Conservation (phyloP, 2,329 filamentous ascomycete genomes). For the Aspergillus bombycis region DNA sequence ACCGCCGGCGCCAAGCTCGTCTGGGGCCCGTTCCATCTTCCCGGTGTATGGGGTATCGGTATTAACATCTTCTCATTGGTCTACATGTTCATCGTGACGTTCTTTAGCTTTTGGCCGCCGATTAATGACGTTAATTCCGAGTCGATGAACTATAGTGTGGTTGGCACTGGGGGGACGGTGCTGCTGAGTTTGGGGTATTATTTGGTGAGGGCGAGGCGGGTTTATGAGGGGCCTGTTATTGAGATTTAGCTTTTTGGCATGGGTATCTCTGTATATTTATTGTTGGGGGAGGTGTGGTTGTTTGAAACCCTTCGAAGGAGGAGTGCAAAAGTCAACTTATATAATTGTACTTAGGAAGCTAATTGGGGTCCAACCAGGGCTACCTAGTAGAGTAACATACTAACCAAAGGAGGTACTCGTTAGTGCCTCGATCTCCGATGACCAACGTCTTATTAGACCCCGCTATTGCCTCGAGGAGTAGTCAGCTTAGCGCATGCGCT, state of each 20-base stretch:
- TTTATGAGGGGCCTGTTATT: slow-evolving; percentile 38
- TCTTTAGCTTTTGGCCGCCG: slow-evolving; percentile 55
- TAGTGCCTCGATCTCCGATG: too few species aligned
- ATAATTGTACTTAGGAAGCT: too few species aligned
- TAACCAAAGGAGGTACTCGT: too few species aligned
- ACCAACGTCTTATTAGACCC: too few species aligned
- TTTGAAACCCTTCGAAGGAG: too few species aligned
- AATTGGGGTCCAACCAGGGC: too few species aligned
- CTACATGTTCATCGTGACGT: slow-evolving; percentile 51
- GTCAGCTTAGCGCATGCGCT: too few species aligned
- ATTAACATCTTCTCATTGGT: slow-evolving; percentile 49
- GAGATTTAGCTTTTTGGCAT: slow-evolving; percentile 10
- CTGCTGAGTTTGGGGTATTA: slow-evolving; percentile 47
- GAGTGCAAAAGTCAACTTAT: too few species aligned
- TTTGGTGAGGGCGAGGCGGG: slow-evolving; percentile 34
- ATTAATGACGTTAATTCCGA: slow-evolving; percentile 37
- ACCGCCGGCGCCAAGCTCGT: slow-evolving; percentile 30
- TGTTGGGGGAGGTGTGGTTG: too few species aligned
- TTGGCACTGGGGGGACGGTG: slow-evolving; percentile 47
- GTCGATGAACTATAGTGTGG: slow-evolving; percentile 53
- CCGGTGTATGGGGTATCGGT: slow-evolving; percentile 39
- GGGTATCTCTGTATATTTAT: too few species aligned
- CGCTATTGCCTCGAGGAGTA: too few species aligned
- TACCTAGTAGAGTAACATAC: too few species aligned
- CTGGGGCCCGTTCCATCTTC: slow-evolving; percentile 34